These are phyloP conservation scores for Lentinula novae-zelandiae DNA, from an alignment of 1,284 basidiomycete species.

Conservation along the genomic window DNA sequence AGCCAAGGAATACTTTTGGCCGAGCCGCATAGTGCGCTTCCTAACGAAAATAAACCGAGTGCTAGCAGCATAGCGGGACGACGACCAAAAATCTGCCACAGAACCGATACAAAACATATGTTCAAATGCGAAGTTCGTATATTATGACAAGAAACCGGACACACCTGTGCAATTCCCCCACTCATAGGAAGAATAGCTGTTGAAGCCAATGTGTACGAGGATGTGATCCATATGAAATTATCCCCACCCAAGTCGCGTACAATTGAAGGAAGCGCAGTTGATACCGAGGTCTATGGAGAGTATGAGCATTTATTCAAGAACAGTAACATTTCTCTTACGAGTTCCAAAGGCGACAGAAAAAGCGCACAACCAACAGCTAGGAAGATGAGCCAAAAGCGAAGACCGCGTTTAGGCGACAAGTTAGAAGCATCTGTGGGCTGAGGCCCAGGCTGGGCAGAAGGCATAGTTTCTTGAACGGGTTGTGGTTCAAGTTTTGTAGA, in stretches of 20 bases:
- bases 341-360: constrained; percentile 12
- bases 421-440: background rate
- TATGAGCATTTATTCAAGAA: background rate
- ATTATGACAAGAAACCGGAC: background rate
- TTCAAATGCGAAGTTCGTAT: background rate
- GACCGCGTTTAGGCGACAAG: background rate
- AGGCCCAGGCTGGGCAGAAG: background rate
- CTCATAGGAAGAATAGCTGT: constrained; percentile 15
- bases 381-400: constrained; percentile 1
- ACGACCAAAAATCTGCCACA: constrained; percentile 32
- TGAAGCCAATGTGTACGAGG: constrained; percentile 27
- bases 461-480: background rate
- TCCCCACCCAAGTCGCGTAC: constrained; percentile 18
- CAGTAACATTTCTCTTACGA: background rate
- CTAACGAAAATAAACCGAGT: constrained; percentile 38
- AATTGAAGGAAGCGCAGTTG: constrained; percentile 29
- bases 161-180: constrained; percentile 16
- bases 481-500: background rate
- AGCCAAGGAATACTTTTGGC: constrained; percentile 29
- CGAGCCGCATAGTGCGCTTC: constrained; percentile 40
- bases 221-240: constrained; percentile 34
- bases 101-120: background rate
- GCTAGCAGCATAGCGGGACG: constrained; percentile 32
- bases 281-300: constrained; percentile 22
- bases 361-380: background rate